Conservation (phyloP, 768 basidiomycete species). For the Lactarius hengduanensis region DNA sequence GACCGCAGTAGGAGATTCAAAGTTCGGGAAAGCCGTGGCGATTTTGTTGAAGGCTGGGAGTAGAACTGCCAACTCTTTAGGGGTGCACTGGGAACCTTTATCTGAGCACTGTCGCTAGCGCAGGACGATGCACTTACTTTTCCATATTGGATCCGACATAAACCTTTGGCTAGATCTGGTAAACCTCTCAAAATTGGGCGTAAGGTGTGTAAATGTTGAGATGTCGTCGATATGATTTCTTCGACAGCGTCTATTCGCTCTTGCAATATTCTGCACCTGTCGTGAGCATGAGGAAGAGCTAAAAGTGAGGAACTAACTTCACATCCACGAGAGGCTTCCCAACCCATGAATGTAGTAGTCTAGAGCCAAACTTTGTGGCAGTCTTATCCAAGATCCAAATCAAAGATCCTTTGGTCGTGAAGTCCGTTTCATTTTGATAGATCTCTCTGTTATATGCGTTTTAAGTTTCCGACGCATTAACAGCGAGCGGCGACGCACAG, state of each 20-base stretch:
- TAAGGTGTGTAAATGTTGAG: constrained; percentile 63
- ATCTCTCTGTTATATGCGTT: constrained; percentile 58
- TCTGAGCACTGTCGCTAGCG: not conserved
- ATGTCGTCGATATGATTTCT: constrained; percentile 67
- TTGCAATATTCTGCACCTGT: constrained; percentile 55
- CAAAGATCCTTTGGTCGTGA: constrained; percentile 68
- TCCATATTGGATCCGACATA: constrained; percentile 88
- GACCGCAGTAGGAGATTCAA: constrained; percentile 43
- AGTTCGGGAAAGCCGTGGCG: constrained; percentile 56
- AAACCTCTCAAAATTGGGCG: constrained; percentile 66
- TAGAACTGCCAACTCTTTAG: constrained; percentile 74
- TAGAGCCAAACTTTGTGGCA: constrained; percentile 83
- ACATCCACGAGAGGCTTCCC: constrained; percentile 79
- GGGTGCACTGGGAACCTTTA: constrained; percentile 57
- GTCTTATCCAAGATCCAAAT: constrained; percentile 86
- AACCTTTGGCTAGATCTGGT: constrained; percentile 86
- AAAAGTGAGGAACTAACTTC: constrained; percentile 40
- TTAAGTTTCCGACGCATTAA: not conserved
- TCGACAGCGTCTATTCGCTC: constrained; percentile 81
- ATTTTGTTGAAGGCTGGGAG: constrained; percentile 75
- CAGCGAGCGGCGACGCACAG: constrained; percentile 41
- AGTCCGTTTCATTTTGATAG: constrained; percentile 88
- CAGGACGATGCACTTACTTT: constrained; percentile 50
- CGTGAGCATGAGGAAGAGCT: not conserved
- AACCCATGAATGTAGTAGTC: constrained; percentile 83